phyloP scores from a whole-genome alignment of 768 basidiomycete genomes.

The Trametes cingulata region DNA sequence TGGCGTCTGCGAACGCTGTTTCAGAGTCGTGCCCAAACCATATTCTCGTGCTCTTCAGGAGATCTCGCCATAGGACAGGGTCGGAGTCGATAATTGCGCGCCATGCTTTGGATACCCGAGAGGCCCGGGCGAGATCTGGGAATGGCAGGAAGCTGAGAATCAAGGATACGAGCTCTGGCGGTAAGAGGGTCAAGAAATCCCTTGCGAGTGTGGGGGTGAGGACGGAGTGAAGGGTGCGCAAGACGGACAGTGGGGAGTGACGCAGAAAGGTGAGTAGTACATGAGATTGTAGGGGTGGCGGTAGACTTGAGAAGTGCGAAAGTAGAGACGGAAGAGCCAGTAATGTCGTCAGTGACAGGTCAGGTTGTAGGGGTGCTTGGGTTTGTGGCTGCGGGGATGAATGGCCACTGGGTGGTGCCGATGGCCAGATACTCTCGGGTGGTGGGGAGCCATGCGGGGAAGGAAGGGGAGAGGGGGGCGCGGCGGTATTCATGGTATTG shows the following conservation, averaged over 20 bases:
- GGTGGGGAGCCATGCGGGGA: constrained; percentile 85
- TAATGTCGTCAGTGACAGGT: constrained; percentile 79
- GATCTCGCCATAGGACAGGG: constrained; percentile 84
- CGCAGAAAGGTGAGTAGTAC: constrained; percentile 90
- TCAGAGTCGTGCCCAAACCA: constrained; percentile 92
- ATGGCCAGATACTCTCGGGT: constrained; percentile 75
- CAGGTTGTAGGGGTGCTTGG: constrained; percentile 71
- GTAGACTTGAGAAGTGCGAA: constrained; percentile 76
- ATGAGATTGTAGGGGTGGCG: constrained; percentile 86
- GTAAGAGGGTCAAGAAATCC: constrained; percentile 91
- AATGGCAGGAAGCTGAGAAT: constrained; percentile 85
- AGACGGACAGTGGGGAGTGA: constrained; percentile 87
- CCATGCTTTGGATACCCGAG: constrained; percentile 90
- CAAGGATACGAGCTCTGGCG: constrained; percentile 89
- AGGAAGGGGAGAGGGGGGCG: constrained; percentile 81
- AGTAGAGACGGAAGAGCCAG: constrained; percentile 84
- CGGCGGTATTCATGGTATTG: constrained; percentile 68
- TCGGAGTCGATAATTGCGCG: constrained; percentile 90
- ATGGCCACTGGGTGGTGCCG: constrained; percentile 76
- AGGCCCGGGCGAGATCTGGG: constrained; percentile 79
- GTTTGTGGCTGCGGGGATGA: constrained; percentile 61
- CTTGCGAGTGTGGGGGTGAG: constrained; percentile 88
- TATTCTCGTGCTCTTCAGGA: constrained; percentile 78
- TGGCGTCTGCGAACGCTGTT: constrained; percentile 71
- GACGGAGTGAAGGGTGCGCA: constrained; percentile 87